Evolutionary conservation across 192 early-diverging fungal genomes (phyloP), one percentile per base, ranked within the genome.

Genomic region (Entomortierella beljakovae): DNA sequence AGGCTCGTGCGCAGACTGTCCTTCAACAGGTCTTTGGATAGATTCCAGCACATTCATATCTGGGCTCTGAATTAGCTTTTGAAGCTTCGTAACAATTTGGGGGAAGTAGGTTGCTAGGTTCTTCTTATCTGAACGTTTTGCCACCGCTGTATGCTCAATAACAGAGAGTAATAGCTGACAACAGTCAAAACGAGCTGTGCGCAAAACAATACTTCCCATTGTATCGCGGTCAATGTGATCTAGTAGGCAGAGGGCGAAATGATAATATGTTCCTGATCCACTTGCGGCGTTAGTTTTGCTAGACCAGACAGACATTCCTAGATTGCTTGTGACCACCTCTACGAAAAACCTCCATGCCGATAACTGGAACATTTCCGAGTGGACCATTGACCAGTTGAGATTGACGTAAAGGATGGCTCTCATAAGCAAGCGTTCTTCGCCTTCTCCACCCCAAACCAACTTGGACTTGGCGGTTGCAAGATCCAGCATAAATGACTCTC

Each of bases 311-410:
- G 67, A 57, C 10, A 46, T 33, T 22, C 64, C 75, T 4, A 79
- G 43, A 32, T 64, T 64, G n/a, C 35, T 60, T 5, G 75, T 54
- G 5, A 64, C 22, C 5, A 79, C 49, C 32, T 79, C 67, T n/a
- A 79, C 58, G 43, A 79, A 79, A 51, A 79, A 79, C 23, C 75
- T 66, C 75, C 75, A 79, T 23, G 75, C 67, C 0, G 75, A 52
- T 7, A 79, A 62, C 2, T 57, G 75, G 8, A 60, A 37, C 61
- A 79, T 64, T 51, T 79, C 67, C 26, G 75, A 63, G 32, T 79
- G 67, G n/a, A 79, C 75, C 9, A 64, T 64, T 4, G 75, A 79
- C 67, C 61, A 70, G 51, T 79, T 70, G 15, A 69, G 50, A 42
- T 79, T 79, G 29, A 79, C 75, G 46, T 79, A 61, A 23, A 69